These are phyloP conservation scores for Botryotinia globosa DNA, from an alignment of 2,329 filamentous ascomycete genomes.

Conservation along the genomic window DNA sequence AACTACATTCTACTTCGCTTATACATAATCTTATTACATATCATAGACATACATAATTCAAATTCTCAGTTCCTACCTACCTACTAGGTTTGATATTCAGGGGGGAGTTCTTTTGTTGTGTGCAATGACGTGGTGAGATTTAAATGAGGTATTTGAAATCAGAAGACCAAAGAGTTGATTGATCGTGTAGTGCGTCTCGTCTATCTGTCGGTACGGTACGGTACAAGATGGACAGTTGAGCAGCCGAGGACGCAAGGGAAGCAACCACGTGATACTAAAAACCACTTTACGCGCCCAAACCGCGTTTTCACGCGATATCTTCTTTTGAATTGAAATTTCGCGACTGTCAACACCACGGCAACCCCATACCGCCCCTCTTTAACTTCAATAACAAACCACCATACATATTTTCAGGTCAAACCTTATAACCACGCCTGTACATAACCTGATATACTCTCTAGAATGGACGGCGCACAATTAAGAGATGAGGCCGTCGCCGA, in stretches of 20 bases:
- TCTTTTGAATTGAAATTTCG: slow-evolving; percentile 18
- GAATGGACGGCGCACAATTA: slow-evolving; percentile 69
- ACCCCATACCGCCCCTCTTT: neutral
- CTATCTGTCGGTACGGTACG: neutral
- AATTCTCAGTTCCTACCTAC: neutral
- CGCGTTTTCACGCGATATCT: slow-evolving; percentile 17
- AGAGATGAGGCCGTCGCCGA: slow-evolving; percentile 81
- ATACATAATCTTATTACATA: neutral
- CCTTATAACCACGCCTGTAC: neutral
- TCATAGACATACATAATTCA: neutral
- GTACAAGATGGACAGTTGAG: neutral
- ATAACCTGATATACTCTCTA: slow-evolving; percentile 1
- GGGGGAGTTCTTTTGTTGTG: neutral
- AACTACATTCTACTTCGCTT: neutral
- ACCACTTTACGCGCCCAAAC: slow-evolving; percentile 15
- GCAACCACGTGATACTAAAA: neutral
- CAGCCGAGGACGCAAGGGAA: neutral
- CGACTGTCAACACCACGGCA: slow-evolving; percentile 13
- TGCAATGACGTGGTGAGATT: neutral
- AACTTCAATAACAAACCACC: slow-evolving; percentile 4
- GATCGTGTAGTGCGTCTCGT: neutral
- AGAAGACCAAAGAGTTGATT: neutral
- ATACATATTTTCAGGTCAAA: neutral
- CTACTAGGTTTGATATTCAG: no score
- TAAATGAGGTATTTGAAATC: no score